Evolutionary conservation across 257 asterid species (phyloP).

Genomic region (Solanum lignicaule): DNA sequence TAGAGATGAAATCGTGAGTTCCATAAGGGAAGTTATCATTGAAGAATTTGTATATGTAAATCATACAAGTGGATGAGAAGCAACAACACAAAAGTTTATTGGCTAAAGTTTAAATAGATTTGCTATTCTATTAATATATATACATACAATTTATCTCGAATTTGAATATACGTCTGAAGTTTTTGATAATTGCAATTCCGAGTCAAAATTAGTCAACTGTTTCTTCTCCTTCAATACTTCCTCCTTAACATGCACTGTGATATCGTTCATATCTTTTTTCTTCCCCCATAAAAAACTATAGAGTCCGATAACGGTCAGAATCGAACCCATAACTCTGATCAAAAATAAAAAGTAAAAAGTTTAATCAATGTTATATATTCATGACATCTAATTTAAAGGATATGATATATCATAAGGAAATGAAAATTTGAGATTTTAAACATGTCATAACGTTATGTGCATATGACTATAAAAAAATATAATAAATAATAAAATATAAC

Average conservation of each 20-base stretch:
- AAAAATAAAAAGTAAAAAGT: neutral
- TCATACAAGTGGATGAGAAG: neutral
- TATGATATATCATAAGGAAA: neutral
- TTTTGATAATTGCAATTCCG: neutral
- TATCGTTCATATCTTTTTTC: neutral
- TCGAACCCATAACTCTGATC: slow-evolving; percentile 54
- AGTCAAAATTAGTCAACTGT: neutral
- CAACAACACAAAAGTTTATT: neutral
- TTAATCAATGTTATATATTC: neutral
- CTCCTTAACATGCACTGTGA: neutral
- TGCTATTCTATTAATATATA: neutral
- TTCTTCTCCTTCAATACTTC: neutral
- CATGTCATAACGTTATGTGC: too few relatives aligned
- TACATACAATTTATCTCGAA: neutral
- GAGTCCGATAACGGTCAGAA: slow-evolving; percentile 42
- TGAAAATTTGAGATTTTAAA: too few relatives aligned
- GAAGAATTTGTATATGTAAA: neutral
- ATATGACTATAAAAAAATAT: neutral
- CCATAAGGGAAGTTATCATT: neutral
- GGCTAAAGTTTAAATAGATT: neutral
- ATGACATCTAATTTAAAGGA: neutral
- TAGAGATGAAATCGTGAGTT: too few relatives aligned
- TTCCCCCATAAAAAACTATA: neutral
- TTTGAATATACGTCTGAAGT: neutral
- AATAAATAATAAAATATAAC: neutral